Percentiles rank a stretch among this genome's conserved stretches.
Conservation (phyloP, 257 asterid genomes). For the Solanum pimpinellifolium region DNA sequence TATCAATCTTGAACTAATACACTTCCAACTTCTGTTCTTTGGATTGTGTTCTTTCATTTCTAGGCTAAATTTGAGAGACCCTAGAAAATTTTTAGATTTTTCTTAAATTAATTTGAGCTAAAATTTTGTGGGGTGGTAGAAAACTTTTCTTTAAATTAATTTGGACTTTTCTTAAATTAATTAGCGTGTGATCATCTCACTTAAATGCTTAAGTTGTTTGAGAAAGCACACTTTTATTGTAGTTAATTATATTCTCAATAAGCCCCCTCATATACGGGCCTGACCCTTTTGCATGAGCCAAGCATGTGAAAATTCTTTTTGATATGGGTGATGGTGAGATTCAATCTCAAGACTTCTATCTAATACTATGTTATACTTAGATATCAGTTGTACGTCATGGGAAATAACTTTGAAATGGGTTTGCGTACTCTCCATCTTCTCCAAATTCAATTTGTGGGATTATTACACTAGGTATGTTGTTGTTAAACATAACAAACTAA, state of each 20-base stretch:
- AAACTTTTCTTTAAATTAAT: constrained; percentile 10
- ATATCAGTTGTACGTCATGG: not conserved
- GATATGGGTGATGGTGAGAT: too few relatives aligned
- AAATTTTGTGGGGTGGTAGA: not conserved
- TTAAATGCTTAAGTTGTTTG: too few relatives aligned
- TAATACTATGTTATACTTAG: too few relatives aligned
- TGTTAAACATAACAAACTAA: too few relatives aligned
- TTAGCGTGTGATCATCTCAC: not conserved
- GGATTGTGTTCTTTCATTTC: not conserved
- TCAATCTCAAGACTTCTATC: too few relatives aligned
- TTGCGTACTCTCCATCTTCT: not conserved
- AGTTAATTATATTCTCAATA: too few relatives aligned
- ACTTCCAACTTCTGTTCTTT: not conserved
- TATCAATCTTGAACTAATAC: not conserved
- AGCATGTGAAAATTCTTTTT: too few relatives aligned
- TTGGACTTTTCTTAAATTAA: constrained; percentile 23
- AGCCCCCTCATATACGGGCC: too few relatives aligned
- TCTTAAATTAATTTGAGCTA: not conserved
- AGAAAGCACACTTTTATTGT: too few relatives aligned
- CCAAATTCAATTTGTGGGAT: too few relatives aligned
- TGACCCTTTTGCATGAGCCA: too few relatives aligned
- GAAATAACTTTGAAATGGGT: not conserved
- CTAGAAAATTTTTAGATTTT: constrained; percentile 29
- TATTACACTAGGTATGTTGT: too few relatives aligned
- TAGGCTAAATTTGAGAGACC: not conserved